Evolutionary conservation across 176 grass and related monocot species (phyloP), one percentile per base, ranked within the genome.

Genomic region (Aegilops umbellulata): DNA sequence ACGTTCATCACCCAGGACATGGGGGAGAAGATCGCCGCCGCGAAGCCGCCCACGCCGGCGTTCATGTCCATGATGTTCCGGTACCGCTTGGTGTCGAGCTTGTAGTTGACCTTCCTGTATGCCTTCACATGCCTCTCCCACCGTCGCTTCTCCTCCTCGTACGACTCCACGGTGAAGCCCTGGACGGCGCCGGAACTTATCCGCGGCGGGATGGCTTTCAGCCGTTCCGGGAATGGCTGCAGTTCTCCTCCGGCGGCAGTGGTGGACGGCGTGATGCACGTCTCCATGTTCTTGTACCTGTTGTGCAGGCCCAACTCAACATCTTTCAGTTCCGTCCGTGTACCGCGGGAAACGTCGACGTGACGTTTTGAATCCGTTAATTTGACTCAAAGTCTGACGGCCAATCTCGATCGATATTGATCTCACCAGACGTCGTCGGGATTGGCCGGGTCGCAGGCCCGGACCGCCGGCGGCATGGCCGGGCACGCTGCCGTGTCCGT

Each of bases 41-140:
- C 96, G 74, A 98, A 98, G 31, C 90, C 85, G 8, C 97, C 97
- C n/a, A 98, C 82, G 73, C 97, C 97, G 22, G 97, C 92, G 68
- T 95, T 95, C 97, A 98, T 95, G 86, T 98, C 97, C 94, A 98
- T 86, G 74, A 98, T 85, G 78, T 95, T 95, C 65, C 93, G 84
- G 66, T 95, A 98, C 78, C 94, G 67, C 6, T 84, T 90, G 1
- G 65, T 80, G 60, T 67, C 85, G 0, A 98, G 90, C 82, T 76
- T 91, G 66, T 84, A 49, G 85, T 94, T 98, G 23, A 94, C 83
- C 82, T 84, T 95, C 84, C 44, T 88, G 82, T 98, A 98, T 38
- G 87, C 83, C 51, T 39, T 63, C 68, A 98, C 91, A 34, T 95
- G 93, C 35, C 83, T 90, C 66, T 94, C 86, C 95, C 95, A 98